Evolutionary conservation across 208 protist genomes (phyloP).

Genomic region (Trichomonas gallinae): DNA sequence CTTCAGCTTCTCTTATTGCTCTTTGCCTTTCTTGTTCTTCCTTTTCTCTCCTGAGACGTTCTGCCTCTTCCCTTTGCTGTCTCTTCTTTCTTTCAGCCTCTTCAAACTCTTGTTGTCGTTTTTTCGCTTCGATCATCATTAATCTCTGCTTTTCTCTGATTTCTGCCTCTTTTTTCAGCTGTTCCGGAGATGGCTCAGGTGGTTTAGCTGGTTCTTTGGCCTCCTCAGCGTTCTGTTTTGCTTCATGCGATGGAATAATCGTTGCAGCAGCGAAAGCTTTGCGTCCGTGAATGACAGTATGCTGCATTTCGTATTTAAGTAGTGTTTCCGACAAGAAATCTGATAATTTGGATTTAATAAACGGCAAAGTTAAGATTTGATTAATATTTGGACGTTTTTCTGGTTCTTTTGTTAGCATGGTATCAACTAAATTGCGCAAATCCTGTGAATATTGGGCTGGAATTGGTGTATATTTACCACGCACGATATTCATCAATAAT

Average conservation of each 20-base stretch:
- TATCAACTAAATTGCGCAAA: not conserved
- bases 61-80: not conserved
- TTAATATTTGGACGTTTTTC: conserved; percentile 1
- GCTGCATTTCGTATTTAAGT: not conserved
- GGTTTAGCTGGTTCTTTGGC: not conserved
- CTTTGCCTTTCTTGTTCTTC: not conserved
- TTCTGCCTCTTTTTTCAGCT: not conserved
- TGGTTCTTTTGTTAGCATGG: not conserved
- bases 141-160: not conserved
- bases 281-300: not conserved
- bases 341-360: not conserved
- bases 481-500: not conserved
- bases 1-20: not conserved
- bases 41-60: not conserved
- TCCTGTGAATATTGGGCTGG: not conserved
- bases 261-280: conserved; percentile 1
- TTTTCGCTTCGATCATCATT: not conserved
- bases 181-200: not conserved
- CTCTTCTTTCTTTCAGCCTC: not conserved
- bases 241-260: not conserved
- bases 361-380: not conserved
- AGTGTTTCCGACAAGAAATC: not conserved
- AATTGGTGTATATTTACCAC: not conserved
- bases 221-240: not conserved
- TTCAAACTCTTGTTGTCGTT: not conserved